Conservation (phyloP, 2,329 filamentous ascomycete species). For the Emericellopsis cladophorae region DNA sequence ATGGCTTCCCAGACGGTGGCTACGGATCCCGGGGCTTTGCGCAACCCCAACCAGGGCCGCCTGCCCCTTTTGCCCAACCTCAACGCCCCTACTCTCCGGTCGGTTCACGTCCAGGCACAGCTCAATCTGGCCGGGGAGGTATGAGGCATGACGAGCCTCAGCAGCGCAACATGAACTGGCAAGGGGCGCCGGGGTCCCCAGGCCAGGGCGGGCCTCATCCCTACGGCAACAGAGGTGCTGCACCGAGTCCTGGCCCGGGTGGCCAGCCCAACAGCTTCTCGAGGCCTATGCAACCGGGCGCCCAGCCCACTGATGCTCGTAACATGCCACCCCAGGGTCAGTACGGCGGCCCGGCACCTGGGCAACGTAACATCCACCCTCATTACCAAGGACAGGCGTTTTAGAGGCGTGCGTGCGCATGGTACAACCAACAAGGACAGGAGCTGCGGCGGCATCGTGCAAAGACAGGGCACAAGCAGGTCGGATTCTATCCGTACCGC, state of each 20-base stretch:
- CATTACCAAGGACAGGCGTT: conserved; percentile 24
- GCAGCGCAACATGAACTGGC: conserved; percentile 61
- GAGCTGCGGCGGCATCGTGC: background rate
- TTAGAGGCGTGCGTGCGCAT: conserved; percentile 6
- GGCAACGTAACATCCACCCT: conserved; percentile 10
- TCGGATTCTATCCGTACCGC: no score
- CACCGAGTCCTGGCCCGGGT: conserved; percentile 10
- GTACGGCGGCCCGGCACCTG: conserved; percentile 9
- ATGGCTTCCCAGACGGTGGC: conserved; percentile 18
- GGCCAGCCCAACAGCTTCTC: conserved; percentile 14
- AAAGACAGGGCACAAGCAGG: no score
- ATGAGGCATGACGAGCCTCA: conserved; percentile 29
- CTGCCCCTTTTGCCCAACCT: conserved; percentile 3
- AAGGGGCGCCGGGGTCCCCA: conserved; percentile 49
- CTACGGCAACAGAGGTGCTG: conserved; percentile 14
- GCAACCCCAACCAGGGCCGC: conserved; percentile 1
- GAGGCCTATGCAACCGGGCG: conserved; percentile 16
- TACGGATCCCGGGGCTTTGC: conserved; percentile 10
- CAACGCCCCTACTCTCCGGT: conserved; percentile 19
- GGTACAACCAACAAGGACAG: background rate
- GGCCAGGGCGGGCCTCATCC: conserved; percentile 26
- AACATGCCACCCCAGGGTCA: conserved; percentile 17
- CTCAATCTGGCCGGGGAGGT: conserved; percentile 5
- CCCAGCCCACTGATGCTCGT: conserved; percentile 10
- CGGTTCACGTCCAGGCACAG: conserved; percentile 11